Evolutionary conservation across 306 rosid genomes (phyloP).

Genomic region (Argentina anserina): DNA sequence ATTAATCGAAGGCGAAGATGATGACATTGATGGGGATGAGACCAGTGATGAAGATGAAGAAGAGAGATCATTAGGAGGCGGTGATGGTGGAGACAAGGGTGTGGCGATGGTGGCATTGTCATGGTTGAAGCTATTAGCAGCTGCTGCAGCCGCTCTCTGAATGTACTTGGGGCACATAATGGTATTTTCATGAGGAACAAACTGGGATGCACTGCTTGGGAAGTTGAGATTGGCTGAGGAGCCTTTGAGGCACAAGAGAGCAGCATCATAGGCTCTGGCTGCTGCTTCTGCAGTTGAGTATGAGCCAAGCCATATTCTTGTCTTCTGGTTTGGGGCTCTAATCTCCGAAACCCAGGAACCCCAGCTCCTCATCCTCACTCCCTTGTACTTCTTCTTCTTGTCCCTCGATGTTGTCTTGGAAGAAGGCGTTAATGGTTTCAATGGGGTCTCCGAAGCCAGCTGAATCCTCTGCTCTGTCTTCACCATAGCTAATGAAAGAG

Average conservation of each 20-base stretch:
- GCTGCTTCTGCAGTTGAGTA: constrained; percentile 96
- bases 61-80: constrained; percentile 30
- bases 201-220: constrained; percentile 37
- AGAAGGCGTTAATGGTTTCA: constrained; percentile 16
- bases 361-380: constrained; percentile 99
- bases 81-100: constrained; percentile 11
- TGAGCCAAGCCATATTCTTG: constrained; percentile 96
- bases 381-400: constrained; percentile 69
- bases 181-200: constrained; percentile 39
- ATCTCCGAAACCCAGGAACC: constrained; percentile 98
- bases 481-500: constrained; percentile 44
- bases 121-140: constrained; percentile 46
- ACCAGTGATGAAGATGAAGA: constrained; percentile 48
- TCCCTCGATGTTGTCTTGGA: constrained; percentile 11
- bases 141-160: constrained; percentile 86
- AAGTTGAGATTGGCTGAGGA: constrained; percentile 84
- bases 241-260: constrained; percentile 87
- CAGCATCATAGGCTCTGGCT: constrained; percentile 98
- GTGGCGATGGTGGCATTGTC: constrained; percentile 22
- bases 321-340: constrained; percentile 92
- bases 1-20: constrained; percentile 38
- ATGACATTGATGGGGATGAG: constrained; percentile 44
- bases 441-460: constrained; percentile 25
- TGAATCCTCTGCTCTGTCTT: constrained; percentile 60
- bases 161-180: constrained; percentile 82